These are phyloP conservation scores for Oryza punctata DNA, from an alignment of 176 grass and related monocot species.

Conservation along the genomic window DNA sequence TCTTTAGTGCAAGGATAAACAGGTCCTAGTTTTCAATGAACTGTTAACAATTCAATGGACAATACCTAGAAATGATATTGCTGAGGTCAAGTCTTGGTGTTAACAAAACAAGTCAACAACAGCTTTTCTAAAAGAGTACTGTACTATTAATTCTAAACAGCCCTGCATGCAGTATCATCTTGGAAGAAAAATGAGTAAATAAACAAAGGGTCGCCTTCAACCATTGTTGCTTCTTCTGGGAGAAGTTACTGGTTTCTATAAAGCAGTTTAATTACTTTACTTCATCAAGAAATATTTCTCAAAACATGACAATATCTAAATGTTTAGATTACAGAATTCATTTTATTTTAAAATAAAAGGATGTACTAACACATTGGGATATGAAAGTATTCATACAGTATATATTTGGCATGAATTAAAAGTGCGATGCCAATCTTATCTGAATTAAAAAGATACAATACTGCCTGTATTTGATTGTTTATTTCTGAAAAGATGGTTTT, in stretches of 20 bases:
- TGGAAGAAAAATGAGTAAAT: background rate
- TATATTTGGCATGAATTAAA: background rate
- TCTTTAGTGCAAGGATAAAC: background rate
- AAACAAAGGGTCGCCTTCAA: background rate
- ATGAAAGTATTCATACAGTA: background rate
- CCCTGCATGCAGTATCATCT: background rate
- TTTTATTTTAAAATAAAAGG: background rate
- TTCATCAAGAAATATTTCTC: background rate
- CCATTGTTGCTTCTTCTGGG: background rate
- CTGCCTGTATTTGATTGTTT: slow-evolving; percentile 30
- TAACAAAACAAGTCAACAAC: background rate
- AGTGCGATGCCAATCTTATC: background rate
- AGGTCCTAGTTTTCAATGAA: slow-evolving; percentile 2
- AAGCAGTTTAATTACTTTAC: background rate
- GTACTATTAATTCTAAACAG: background rate
- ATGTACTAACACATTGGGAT: background rate
- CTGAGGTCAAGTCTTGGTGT: background rate
- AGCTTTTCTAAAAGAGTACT: background rate
- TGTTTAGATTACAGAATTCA: background rate
- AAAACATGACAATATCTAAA: background rate
- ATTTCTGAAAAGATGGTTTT: slow-evolving; percentile 99
- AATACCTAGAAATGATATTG: background rate
- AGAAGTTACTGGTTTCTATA: background rate
- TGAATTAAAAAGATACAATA: background rate
- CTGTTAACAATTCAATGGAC: slow-evolving; percentile 4